Evolutionary conservation across 441 rosid genomes (phyloP).

Genomic region (Populus trichocarpa): DNA sequence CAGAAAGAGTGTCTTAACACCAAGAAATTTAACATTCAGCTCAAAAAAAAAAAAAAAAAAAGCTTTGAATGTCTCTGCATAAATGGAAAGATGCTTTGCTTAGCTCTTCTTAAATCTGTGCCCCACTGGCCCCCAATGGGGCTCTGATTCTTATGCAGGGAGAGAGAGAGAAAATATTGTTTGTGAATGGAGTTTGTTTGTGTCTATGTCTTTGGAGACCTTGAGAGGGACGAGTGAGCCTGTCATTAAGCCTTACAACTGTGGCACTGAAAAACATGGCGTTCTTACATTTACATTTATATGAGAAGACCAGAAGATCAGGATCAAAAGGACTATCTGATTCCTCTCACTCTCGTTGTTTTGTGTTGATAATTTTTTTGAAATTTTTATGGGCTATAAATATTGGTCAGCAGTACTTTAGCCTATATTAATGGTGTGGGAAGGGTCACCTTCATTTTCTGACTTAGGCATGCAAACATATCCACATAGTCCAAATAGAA

Average conservation of each 20-base stretch:
- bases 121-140: conserved; percentile 16
- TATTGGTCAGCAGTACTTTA: conserved; percentile 20
- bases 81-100: conserved; percentile 29
- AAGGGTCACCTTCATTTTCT: conserved; percentile 29
- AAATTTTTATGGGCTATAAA: conserved; percentile 27
- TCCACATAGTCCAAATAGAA: conserved; percentile 42
- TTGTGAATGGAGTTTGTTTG: conserved; percentile 34
- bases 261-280: conserved; percentile 88
- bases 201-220: conserved; percentile 24
- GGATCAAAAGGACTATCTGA: conserved; percentile 2
- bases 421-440: conserved; percentile 26
- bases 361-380: neutral
- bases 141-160: conserved; percentile 45
- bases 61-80: conserved; percentile 30
- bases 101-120: conserved; percentile 1
- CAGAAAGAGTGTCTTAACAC: neutral
- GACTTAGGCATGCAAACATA: conserved; percentile 29
- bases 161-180: neutral
- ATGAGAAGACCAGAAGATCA: conserved; percentile 14
- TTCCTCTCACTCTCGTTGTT: conserved; percentile 12
- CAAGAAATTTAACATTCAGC: conserved; percentile 6
- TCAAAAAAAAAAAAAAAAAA: neutral
- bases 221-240: conserved; percentile 43
- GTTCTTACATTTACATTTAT: conserved; percentile 28
- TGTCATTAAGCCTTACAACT: conserved; percentile 38